These are phyloP conservation scores for Penicillium steckii DNA, from an alignment of 495 filamentous ascomycete genomes.

Conservation along the genomic window DNA sequence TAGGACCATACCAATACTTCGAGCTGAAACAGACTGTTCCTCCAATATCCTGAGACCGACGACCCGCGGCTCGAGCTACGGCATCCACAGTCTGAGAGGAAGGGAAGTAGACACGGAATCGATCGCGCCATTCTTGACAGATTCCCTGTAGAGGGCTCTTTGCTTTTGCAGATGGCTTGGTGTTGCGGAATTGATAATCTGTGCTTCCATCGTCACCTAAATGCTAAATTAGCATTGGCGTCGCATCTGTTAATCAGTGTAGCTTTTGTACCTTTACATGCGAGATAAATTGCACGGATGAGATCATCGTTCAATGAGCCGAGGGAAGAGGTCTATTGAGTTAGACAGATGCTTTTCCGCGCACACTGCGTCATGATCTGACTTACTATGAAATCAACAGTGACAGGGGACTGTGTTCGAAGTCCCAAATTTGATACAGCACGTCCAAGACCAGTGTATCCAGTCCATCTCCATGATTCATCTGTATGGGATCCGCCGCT, in stretches of 20 bases:
- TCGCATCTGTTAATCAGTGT: too few relatives aligned
- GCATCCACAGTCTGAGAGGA: slow-evolving; percentile 65
- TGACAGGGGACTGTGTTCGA: slow-evolving; percentile 39
- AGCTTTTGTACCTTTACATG: slow-evolving; percentile 76
- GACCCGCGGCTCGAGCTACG: slow-evolving; percentile 61
- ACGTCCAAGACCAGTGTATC: slow-evolving; percentile 65
- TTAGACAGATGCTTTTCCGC: slow-evolving; percentile 2
- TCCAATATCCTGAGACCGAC: slow-evolving; percentile 51
- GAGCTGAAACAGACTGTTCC: slow-evolving; percentile 80
- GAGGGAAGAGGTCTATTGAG: slow-evolving; percentile 67
- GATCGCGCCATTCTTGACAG: slow-evolving; percentile 42
- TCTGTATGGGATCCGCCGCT: slow-evolving; percentile 55
- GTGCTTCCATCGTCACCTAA: slow-evolving; percentile 60
- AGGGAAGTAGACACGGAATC: slow-evolving; percentile 80
- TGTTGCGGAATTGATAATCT: slow-evolving; percentile 51
- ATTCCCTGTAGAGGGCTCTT: slow-evolving; percentile 20
- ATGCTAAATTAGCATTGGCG: background rate
- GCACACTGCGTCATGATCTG: background rate
- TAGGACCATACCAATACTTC: slow-evolving; percentile 61
- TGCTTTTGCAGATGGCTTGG: slow-evolving; percentile 21
- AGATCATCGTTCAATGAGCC: slow-evolving; percentile 70
- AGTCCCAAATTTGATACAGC: slow-evolving; percentile 59
- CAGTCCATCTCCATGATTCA: slow-evolving; percentile 59
- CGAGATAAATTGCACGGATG: slow-evolving; percentile 68
- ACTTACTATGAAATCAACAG: slow-evolving; percentile 61